A percentile compares a stretch with the other conserved stretches of the same genome.
These are phyloP conservation scores for Vanderwaltozyma verrucispora DNA, from an alignment of 805 yeast genomes.

Conservation along the genomic window DNA sequence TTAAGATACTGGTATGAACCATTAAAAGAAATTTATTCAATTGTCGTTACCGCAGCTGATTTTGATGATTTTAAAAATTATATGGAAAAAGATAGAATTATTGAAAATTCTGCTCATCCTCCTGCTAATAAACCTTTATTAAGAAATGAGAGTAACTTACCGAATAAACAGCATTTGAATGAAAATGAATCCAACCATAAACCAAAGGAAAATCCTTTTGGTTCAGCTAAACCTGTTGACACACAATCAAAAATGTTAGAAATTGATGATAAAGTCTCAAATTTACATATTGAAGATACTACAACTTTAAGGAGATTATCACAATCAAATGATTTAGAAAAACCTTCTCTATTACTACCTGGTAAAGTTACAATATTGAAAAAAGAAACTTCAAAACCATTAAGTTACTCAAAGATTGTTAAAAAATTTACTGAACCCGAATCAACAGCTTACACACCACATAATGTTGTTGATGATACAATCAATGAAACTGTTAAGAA, in stretches of 20 bases:
- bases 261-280: constrained; percentile 40
- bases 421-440: background rate
- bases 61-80: constrained; percentile 32
- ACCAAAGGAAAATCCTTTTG: constrained; percentile 50
- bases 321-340: constrained; percentile 5
- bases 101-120: constrained; percentile 22
- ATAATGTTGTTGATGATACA: background rate
- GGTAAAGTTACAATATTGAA: constrained; percentile 1
- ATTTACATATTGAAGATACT: constrained; percentile 38
- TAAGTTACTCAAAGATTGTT: constrained; percentile 2
- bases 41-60: constrained; percentile 29
- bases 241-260: constrained; percentile 54
- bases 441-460: background rate
- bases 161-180: too few species aligned
- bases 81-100: constrained; percentile 18
- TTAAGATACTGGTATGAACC: constrained; percentile 24
- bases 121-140: constrained; percentile 18
- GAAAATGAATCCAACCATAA: too few species aligned
- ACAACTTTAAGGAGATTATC: constrained; percentile 16
- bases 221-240: constrained; percentile 80
- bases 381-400: constrained; percentile 3
- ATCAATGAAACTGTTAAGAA: background rate
- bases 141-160: background rate
- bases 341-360: background rate
- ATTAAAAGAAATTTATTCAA: constrained; percentile 28